Evolutionary conservation across 1,284 basidiomycete species (phyloP).

Genomic region (Chondrostereum purpureum): DNA sequence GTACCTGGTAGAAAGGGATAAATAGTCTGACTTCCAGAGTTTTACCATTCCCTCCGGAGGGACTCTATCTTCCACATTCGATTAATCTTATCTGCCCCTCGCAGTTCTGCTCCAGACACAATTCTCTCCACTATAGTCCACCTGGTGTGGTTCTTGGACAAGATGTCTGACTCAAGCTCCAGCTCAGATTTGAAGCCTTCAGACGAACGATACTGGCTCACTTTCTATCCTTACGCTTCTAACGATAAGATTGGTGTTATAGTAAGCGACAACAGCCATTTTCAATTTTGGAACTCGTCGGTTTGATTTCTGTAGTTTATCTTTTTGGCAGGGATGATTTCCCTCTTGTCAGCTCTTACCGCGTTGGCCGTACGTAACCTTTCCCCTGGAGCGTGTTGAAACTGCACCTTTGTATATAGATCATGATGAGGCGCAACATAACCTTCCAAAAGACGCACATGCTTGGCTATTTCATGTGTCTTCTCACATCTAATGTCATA

Average conservation of each 20-base stretch:
- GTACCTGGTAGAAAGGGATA: no score
- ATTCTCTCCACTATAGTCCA: not conserved
- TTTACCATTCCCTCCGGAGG: no score
- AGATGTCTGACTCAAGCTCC: not conserved
- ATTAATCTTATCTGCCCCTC: no score
- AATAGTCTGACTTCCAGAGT: no score
- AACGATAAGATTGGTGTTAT: not conserved
- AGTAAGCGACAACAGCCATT: not conserved
- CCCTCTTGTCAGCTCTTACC: not conserved
- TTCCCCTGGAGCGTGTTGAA: not conserved
- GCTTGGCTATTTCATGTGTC: slow-evolving; percentile 11
- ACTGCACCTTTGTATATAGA: not conserved
- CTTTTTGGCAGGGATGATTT: not conserved
- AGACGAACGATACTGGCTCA: no score
- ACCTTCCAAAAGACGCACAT: slow-evolving; percentile 7
- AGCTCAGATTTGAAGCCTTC: not conserved
- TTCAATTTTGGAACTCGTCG: not conserved
- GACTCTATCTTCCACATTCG: no score
- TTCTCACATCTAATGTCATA: slow-evolving; percentile 8
- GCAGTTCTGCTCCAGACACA: no score
- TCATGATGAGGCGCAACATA: not conserved
- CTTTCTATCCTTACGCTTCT: not conserved
- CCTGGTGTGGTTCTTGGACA: not conserved
- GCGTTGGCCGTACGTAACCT: not conserved
- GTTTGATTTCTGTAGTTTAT: not conserved